phyloP scores from a whole-genome alignment of 1,139 yeast genomes.

The Pneumocystis oryctolagi region DNA sequence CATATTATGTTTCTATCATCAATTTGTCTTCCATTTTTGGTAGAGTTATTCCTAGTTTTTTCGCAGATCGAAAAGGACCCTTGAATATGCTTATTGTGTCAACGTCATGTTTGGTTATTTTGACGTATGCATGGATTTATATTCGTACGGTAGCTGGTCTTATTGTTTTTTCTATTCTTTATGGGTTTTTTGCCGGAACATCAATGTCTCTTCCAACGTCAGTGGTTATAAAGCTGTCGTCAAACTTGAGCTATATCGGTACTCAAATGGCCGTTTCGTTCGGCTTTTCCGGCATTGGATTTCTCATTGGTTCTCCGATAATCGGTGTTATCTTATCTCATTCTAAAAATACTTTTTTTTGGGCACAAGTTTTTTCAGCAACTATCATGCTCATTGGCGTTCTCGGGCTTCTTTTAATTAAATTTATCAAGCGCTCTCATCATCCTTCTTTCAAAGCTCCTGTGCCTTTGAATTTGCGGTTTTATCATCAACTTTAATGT shows the following conservation, averaged over 20 bases:
- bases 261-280: constrained; percentile 40
- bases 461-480: neutral
- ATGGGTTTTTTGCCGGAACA: constrained; percentile 37
- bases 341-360: constrained; percentile 8
- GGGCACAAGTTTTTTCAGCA: neutral
- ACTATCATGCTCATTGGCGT: neutral
- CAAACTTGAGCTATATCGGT: constrained; percentile 33
- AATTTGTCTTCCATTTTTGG: constrained; percentile 38
- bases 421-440: neutral
- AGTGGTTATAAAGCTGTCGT: constrained; percentile 36
- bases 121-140: constrained; percentile 22
- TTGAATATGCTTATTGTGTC: constrained; percentile 30
- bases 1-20: constrained; percentile 31
- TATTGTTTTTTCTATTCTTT: constrained; percentile 30
- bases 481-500: neutral
- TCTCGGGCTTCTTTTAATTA: neutral
- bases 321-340: constrained; percentile 32
- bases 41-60: constrained; percentile 34
- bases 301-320: constrained; percentile 40
- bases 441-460: neutral
- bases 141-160: constrained; percentile 15
- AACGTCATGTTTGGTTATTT: constrained; percentile 18
- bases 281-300: constrained; percentile 31
- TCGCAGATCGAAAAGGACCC: constrained; percentile 34
- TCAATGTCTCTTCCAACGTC: constrained; percentile 33